Evolutionary conservation across 148 eudicot species (phyloP).

Genomic region (Euryodendron excelsum): DNA sequence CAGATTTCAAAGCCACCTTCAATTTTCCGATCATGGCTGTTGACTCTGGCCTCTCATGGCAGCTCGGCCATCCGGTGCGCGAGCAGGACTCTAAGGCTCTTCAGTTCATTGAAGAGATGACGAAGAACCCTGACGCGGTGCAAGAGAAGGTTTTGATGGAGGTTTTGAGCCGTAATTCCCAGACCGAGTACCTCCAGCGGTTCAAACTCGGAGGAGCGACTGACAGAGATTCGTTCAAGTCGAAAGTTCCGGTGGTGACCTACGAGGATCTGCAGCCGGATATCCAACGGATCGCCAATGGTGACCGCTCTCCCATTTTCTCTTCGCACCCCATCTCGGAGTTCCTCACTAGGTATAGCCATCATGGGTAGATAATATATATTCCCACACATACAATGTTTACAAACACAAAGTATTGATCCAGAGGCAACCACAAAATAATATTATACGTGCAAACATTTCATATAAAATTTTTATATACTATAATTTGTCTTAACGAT

Average conservation of each 20-base stretch:
- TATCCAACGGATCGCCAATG: slow-evolving; percentile 65
- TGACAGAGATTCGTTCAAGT: slow-evolving; percentile 40
- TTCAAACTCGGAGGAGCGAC: slow-evolving; percentile 27
- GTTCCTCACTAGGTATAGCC: slow-evolving; percentile 58
- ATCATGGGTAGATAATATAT: neutral
- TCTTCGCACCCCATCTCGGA: slow-evolving; percentile 57
- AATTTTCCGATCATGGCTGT: slow-evolving; percentile 16
- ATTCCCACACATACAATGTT: neutral
- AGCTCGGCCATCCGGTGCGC: slow-evolving; percentile 28
- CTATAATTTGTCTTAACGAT: no score
- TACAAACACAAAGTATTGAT: no score
- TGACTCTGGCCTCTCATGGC: slow-evolving; percentile 15
- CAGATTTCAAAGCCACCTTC: neutral
- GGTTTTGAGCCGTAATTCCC: slow-evolving; percentile 48
- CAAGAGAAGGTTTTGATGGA: slow-evolving; percentile 56
- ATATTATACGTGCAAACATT: no score
- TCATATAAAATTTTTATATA: no score
- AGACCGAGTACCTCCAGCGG: slow-evolving; percentile 53
- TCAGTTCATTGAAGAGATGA: slow-evolving; percentile 55
- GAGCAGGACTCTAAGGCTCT: slow-evolving; percentile 43
- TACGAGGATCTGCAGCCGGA: slow-evolving; percentile 60
- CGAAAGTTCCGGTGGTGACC: slow-evolving; percentile 43
- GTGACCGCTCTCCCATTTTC: slow-evolving; percentile 61
- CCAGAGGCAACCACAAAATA: no score
- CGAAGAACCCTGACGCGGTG: slow-evolving; percentile 38